Conservation (phyloP, 495 filamentous ascomycete species). For the Alectoria sarmentosa region DNA sequence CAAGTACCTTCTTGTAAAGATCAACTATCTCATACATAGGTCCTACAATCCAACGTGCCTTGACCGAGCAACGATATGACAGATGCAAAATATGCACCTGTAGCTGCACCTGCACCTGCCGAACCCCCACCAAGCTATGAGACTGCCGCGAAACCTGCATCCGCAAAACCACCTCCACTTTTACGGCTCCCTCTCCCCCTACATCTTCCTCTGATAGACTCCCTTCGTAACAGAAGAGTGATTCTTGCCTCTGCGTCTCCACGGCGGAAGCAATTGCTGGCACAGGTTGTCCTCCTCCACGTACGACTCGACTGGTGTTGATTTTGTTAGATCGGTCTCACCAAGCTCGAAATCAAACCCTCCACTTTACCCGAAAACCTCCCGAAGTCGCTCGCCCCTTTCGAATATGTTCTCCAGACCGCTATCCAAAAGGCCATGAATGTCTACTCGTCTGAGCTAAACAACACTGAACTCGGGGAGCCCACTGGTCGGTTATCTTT, state of each 20-base stretch:
- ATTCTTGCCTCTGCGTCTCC: conserved; percentile 88
- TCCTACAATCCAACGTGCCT: background rate
- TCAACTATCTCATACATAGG: too few species aligned
- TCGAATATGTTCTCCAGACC: conserved; percentile 86
- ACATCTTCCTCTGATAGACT: conserved; percentile 65
- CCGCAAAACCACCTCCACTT: conserved; percentile 29
- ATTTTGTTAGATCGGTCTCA: conserved; percentile 54
- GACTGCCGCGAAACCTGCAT: conserved; percentile 16
- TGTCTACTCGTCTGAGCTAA: conserved; percentile 65
- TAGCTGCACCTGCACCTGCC: conserved; percentile 16
- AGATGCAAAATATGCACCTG: conserved; percentile 21
- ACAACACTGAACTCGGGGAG: conserved; percentile 54
- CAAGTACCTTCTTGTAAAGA: too few species aligned
- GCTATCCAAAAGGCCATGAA: conserved; percentile 71
- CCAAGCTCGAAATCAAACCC: conserved; percentile 73
- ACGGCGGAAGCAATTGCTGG: conserved; percentile 70
- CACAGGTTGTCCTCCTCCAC: conserved; percentile 39
- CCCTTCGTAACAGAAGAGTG: conserved; percentile 63
- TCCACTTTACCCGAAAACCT: conserved; percentile 76
- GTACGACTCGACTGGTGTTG: background rate
- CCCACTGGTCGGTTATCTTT: too few species aligned
- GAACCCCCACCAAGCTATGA: conserved; percentile 30
- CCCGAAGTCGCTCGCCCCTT: conserved; percentile 69
- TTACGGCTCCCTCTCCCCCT: conserved; percentile 55
- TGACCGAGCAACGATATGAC: conserved; percentile 10